These are phyloP conservation scores for Mortierella sp. DNA, from an alignment of 371 early-diverging fungal species.

Conservation along the genomic window DNA sequence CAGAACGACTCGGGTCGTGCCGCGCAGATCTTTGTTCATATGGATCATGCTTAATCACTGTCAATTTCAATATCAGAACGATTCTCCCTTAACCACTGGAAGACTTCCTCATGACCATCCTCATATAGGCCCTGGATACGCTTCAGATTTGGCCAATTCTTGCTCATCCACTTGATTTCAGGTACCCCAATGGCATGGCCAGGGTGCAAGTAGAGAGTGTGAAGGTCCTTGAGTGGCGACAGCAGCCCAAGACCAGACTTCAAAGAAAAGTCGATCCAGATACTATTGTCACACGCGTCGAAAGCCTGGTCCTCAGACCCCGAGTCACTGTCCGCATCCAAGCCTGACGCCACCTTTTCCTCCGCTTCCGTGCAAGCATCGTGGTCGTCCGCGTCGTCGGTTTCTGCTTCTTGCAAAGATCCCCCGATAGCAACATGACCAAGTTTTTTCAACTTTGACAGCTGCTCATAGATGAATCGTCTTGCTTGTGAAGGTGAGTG, in stretches of 20 bases:
- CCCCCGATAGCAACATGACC: conserved; percentile 17
- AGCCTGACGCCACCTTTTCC: background rate
- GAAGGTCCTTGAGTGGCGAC: conserved; percentile 22
- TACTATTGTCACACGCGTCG: background rate
- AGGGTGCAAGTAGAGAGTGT: conserved; percentile 2
- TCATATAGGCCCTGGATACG: conserved; percentile 23
- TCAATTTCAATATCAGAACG: conserved; percentile 13
- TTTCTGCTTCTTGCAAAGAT: background rate
- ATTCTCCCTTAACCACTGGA: conserved; percentile 17
- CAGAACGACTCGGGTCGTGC: no score
- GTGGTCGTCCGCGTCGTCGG: background rate
- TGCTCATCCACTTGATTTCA: conserved; percentile 35
- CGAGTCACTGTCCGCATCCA: no score
- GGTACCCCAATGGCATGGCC: conserved; percentile 8
- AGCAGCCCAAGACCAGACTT: conserved; percentile 25
- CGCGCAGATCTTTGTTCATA: no score
- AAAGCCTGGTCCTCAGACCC: background rate
- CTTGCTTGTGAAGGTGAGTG: conserved; percentile 22
- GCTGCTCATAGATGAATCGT: conserved; percentile 32
- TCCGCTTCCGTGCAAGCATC: background rate
- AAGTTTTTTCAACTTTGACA: conserved; percentile 25
- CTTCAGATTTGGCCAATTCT: conserved; percentile 27
- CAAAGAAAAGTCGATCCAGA: conserved; percentile 37
- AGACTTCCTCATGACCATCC: conserved; percentile 11
- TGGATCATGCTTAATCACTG: no score